Percentiles rank a stretch among this genome's conserved stretches.
Conservation (phyloP, 306 rosid genomes). For the Cicer chorassanicum region DNA sequence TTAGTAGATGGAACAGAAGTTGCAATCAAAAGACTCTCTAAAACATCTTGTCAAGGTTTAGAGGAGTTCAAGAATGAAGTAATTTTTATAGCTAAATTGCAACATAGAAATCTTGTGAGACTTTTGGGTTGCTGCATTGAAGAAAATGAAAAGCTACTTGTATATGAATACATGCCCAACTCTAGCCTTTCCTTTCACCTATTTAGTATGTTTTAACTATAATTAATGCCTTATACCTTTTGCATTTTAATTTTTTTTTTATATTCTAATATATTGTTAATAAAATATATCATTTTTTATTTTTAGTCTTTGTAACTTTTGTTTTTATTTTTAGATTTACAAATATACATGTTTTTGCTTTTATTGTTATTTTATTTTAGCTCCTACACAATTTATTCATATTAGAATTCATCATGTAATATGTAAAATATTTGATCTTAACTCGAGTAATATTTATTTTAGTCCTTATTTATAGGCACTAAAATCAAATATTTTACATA, state of each 20-base stretch:
- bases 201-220: constrained; percentile 49
- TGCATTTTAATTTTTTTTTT: neutral
- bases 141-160: constrained; percentile 60
- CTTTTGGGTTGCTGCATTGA: constrained; percentile 67
- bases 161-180: constrained; percentile 68
- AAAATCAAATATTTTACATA: too few species aligned
- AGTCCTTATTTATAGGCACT: too few species aligned
- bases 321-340: too few species aligned
- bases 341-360: too few species aligned
- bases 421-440: too few species aligned
- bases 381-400: too few species aligned
- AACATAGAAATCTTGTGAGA: constrained; percentile 70
- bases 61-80: constrained; percentile 71
- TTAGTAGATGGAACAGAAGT: constrained; percentile 59
- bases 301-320: too few species aligned
- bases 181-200: constrained; percentile 58
- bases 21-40: constrained; percentile 70
- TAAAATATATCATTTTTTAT: neutral
- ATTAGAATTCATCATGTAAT: too few species aligned
- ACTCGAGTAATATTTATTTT: too few species aligned
- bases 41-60: constrained; percentile 62
- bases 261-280: neutral
- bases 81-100: constrained; percentile 60
- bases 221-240: neutral
- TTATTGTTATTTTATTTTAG: too few species aligned